Evolutionary conservation across 176 grass and related monocot species (phyloP), one percentile per base, ranked within the genome.

Genomic region (Alopecurus myosuroides): DNA sequence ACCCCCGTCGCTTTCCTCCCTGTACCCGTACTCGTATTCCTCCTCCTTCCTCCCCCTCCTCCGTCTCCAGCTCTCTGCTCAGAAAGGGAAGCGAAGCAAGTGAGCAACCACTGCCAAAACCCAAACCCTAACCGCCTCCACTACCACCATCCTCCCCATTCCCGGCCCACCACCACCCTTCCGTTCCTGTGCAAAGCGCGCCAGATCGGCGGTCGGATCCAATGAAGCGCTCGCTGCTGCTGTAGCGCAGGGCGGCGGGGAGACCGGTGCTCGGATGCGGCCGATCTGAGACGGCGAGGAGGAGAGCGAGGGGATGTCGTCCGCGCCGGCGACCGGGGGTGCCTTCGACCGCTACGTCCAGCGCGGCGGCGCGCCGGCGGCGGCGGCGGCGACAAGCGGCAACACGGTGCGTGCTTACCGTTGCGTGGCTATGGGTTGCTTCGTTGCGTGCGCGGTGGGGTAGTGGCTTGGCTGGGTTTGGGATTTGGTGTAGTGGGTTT

Each of bases 301-400:
- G n/a, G 48, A 20, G 70, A 71, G 5, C 48, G 25, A 26, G 17
- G 23, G 6, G 67, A 95, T 95, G 93, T 79, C 93, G 76, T 95
- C 93, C 19, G 88, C 93, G 52, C 86, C 93, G 12, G 83, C 84
- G 56, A 48, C 83, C 28, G 88, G 77, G 13, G 79, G 80, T 15
- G 85, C 90, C 44, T 94, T 94, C 71, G 90, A 94, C 87, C 67
- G 90, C 74, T 86, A 85, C 86, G 85, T 86, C 25, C 79, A 57
- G 83, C 40, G 88, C 19, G 86, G 79, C 61, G 55, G 55, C 48
- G 80, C 55, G 55, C 55, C 55, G 55, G 3, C 79, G 26, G 64
- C 81, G 39, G 49, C 84, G 29, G 80, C 7, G 28, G 66, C 83
- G 64, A 70, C 79, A 70, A 87, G 66, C 77, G 77, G 82, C 69